Evolutionary conservation across 768 basidiomycete genomes (phyloP).

Genomic region (Lanmaoa pseudosensibilis): DNA sequence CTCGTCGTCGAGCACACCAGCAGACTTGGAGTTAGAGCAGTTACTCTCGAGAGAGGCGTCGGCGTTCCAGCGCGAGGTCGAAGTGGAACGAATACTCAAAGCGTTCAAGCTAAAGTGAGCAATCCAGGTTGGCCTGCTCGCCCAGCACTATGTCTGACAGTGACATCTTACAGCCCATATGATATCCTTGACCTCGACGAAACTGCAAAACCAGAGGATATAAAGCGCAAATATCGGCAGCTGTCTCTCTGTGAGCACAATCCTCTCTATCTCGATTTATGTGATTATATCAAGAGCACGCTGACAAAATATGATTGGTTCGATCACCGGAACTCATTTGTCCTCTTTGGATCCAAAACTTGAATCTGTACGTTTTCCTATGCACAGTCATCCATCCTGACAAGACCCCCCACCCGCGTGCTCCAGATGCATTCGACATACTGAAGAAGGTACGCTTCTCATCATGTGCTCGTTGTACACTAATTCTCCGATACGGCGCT

Average conservation of each 20-base stretch:
- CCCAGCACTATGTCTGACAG: background rate
- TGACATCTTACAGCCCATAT: conserved; percentile 66
- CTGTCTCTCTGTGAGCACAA: conserved; percentile 73
- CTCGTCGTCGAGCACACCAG: conserved; percentile 4
- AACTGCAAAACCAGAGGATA: conserved; percentile 69
- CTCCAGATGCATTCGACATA: conserved; percentile 90
- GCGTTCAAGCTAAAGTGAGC: conserved; percentile 95
- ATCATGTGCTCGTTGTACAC: background rate
- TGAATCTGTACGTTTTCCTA: conserved; percentile 43
- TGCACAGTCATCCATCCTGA: conserved; percentile 94
- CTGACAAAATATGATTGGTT: conserved; percentile 21
- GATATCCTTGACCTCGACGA: conserved; percentile 85
- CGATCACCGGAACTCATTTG: background rate
- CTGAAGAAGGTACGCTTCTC: conserved; percentile 74
- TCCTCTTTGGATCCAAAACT: background rate
- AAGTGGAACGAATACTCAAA: conserved; percentile 88
- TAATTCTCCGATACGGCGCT: background rate
- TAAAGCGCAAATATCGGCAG: conserved; percentile 88
- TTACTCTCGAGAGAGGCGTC: conserved; percentile 77
- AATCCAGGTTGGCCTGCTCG: background rate
- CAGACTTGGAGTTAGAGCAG: conserved; percentile 71
- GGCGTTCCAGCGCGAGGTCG: conserved; percentile 83
- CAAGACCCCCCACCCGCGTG: conserved; percentile 85
- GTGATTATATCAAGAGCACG: conserved; percentile 12
- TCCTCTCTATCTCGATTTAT: conserved; percentile 7